These are phyloP conservation scores for Talaromyces funiculosus DNA, from an alignment of 2,329 filamentous ascomycete species.

Conservation along the genomic window DNA sequence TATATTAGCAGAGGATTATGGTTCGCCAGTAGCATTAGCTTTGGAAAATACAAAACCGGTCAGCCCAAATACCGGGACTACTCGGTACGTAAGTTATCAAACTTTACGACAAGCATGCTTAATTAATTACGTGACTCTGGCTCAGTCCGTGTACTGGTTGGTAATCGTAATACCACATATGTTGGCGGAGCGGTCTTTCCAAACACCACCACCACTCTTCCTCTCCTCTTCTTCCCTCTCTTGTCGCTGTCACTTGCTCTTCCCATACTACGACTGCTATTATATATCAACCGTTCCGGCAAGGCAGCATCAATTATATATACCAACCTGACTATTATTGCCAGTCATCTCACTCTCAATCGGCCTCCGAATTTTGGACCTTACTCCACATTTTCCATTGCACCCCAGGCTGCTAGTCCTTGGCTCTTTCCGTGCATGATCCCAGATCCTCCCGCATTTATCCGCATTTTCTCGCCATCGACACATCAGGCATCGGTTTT, in stretches of 20 bases:
- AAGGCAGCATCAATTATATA: not conserved
- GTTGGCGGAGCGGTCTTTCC: not conserved
- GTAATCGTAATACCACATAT: not conserved
- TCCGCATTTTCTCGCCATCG: not conserved
- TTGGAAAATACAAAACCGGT: not conserved
- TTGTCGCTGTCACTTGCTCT: not conserved
- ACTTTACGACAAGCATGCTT: not conserved
- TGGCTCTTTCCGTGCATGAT: not conserved
- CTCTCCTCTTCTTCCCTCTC: not conserved
- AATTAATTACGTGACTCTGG: not conserved
- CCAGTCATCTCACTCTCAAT: not conserved
- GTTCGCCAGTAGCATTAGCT: not conserved
- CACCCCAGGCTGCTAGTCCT: not conserved
- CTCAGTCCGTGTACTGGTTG: not conserved
- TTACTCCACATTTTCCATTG: not conserved
- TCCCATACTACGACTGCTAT: not conserved
- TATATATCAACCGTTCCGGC: not conserved
- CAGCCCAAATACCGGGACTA: not conserved
- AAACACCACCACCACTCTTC: not conserved
- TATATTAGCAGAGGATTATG: not conserved
- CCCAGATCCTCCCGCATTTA: not conserved
- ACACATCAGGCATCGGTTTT: constrained; percentile 1
- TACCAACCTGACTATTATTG: not conserved
- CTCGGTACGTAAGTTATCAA: not conserved
- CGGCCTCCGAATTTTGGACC: not conserved